phyloP scores from a whole-genome alignment of 164 flowering plant species.

The Dillenia suffruticosa region DNA sequence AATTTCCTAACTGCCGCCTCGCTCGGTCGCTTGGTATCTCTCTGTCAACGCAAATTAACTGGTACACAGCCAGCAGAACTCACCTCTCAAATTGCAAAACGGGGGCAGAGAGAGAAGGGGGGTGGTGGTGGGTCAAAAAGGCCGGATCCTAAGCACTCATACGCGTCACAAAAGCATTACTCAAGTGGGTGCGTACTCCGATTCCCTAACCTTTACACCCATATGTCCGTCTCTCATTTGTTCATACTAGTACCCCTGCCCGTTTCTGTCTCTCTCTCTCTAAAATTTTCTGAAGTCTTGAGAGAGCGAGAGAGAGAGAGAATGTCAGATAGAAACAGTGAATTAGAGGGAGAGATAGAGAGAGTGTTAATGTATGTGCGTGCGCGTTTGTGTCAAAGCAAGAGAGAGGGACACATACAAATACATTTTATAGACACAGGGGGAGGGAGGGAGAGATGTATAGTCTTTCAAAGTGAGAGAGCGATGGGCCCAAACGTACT shows the following conservation, averaged over 20 bases:
- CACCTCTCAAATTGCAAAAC: no score
- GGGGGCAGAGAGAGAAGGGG: neutral
- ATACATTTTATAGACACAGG: neutral
- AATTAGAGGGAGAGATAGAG: neutral
- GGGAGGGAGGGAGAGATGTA: conserved; percentile 1
- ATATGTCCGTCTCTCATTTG: conserved; percentile 19
- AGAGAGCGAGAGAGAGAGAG: no score
- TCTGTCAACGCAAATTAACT: no score
- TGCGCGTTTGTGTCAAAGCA: no score
- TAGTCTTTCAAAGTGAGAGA: conserved; percentile 1
- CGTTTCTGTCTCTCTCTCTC: neutral
- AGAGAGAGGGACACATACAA: no score
- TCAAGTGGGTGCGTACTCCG: conserved; percentile 14
- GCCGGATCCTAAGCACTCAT: conserved; percentile 32
- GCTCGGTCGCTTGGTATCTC: no score
- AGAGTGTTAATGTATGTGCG: no score
- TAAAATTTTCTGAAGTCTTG: no score
- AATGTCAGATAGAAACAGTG: neutral
- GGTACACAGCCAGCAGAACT: no score
- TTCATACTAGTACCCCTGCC: conserved; percentile 1
- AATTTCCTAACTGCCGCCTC: no score
- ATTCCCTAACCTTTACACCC: conserved; percentile 6
- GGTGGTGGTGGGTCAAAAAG: conserved; percentile 24
- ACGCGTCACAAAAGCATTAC: conserved; percentile 28
- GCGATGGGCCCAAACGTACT: conserved; percentile 38